Base-by-base conservation (phyloP, 1,284 basidiomycete genomes). In the Tilletia setariae region DNA sequence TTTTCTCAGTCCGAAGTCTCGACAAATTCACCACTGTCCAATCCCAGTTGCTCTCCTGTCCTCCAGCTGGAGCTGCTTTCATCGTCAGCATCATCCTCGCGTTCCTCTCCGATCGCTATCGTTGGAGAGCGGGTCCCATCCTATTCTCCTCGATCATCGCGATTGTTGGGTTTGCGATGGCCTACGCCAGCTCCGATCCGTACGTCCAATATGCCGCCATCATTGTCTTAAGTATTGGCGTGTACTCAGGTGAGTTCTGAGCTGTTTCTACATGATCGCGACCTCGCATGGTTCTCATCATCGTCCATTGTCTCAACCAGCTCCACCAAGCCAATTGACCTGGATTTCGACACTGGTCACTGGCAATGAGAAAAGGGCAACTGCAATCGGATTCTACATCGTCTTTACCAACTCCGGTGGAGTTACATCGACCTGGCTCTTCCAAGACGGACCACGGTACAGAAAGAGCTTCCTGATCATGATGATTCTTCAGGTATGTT, bases 351-450 rank as follows among this genome's bases (percentile, higher is more conserved):
- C 75, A 63, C 73, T 75, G 63, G 70, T 72, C 4, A 67, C 70
- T 2, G 70, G 73, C 0, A 72, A 73, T 43, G 78, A 76, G 69
- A 79, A 80, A 65, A 72, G 78, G 13, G 78, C 78, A 11, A 79
- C 74, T 1, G 62, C 65, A 19, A 74, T 76, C 25, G 76, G 74
- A 0, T 65, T 79, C 4, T 69, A 76, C 53, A 78, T 78, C 59
- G 74, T 79, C 23, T 72, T 74, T 21, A 77, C 76, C 16, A 79
- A 79, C 66, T 56, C 61, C 16, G 78, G 77, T 9, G 79, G 78
- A 9, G 71, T 81, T n/a, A 64, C 69, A 1, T 66, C 63, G 1
- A 69, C 72, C 0, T 81, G 78, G 76, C 68, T 81, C 3, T 79
- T 75, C 63, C 53, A 66, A 23, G 78, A 77, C 43, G 73, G 69